Conservation (phyloP, 768 basidiomycete genomes). For the Lactarius vividus region DNA sequence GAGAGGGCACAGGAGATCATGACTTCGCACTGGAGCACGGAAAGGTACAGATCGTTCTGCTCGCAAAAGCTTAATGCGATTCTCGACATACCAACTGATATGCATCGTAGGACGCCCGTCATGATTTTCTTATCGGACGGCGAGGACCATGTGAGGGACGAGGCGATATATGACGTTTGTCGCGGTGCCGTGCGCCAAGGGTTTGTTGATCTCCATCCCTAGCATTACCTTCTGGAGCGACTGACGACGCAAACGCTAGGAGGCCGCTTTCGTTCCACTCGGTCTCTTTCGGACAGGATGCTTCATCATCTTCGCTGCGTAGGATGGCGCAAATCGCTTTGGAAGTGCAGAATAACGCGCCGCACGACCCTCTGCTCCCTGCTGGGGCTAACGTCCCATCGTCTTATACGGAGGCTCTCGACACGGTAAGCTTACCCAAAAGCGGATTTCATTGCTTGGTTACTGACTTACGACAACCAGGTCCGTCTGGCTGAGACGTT, state of each 20-base stretch:
- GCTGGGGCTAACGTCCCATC: conserved; percentile 4
- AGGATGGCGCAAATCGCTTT: conserved; percentile 53
- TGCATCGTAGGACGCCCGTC: conserved; percentile 42
- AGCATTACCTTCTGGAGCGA: neutral
- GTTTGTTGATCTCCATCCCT: conserved; percentile 30
- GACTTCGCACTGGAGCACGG: conserved; percentile 48
- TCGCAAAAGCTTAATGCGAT: neutral
- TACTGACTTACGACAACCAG: conserved; percentile 34
- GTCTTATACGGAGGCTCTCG: conserved; percentile 46
- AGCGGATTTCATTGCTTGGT: too few relatives aligned
- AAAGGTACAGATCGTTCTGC: conserved; percentile 37
- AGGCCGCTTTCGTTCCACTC: conserved; percentile 58
- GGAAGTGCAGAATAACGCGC: conserved; percentile 46
- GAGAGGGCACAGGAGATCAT: conserved; percentile 37
- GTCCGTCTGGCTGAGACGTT: conserved; percentile 57
- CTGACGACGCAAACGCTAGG: conserved; percentile 33
- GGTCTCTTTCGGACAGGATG: conserved; percentile 51
- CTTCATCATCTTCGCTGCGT: conserved; percentile 35
- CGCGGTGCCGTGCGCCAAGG: conserved; percentile 45
- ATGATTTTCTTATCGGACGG: conserved; percentile 59
- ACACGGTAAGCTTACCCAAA: conserved; percentile 5
- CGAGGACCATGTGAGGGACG: conserved; percentile 42
- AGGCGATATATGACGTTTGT: conserved; percentile 42
- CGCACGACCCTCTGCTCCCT: conserved; percentile 38
- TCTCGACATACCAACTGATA: conserved; percentile 10